Percentiles rank a stretch among this genome's conserved stretches.
These are phyloP conservation scores for Calonectria leucothoes DNA, from an alignment of 2,329 filamentous ascomycete genomes.

Conservation along the genomic window DNA sequence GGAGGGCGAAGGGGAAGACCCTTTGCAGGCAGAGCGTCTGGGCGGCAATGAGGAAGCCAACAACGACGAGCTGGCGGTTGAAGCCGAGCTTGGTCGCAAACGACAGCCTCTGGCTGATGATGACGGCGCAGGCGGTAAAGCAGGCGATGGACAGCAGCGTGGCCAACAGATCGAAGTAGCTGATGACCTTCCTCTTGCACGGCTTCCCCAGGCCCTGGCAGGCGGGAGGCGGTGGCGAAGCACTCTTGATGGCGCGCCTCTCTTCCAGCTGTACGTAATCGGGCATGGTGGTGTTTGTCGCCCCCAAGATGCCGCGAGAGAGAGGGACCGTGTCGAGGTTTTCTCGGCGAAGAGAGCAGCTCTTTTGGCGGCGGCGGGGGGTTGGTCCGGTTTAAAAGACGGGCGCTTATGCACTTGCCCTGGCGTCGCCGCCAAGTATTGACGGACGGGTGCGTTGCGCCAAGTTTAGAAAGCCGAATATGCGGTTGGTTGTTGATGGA, in stretches of 20 bases:
- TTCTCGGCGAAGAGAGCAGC: not conserved
- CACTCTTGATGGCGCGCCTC: not conserved
- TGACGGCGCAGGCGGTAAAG: not conserved
- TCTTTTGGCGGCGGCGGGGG: too few species aligned
- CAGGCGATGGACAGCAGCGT: not conserved
- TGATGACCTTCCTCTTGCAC: not conserved
- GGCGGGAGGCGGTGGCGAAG: not conserved
- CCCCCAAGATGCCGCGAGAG: not conserved
- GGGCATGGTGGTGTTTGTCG: not conserved
- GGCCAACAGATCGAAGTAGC: not conserved
- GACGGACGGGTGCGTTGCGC: not conserved
- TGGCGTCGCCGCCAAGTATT: too few species aligned
- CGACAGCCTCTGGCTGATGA: not conserved
- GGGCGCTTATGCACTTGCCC: not conserved
- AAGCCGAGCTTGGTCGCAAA: not conserved
- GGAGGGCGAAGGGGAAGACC: not conserved
- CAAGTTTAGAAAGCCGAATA: not conserved
- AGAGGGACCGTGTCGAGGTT: not conserved
- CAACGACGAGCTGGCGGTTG: not conserved
- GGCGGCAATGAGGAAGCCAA: not conserved
- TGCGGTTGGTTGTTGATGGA: not conserved
- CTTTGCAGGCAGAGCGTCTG: not conserved
- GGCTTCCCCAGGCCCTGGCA: conserved; percentile 39
- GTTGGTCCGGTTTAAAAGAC: not conserved
- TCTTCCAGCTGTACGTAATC: not conserved